Conservation (phyloP, 495 filamentous ascomycete species). For the Rhypophila decipiens region DNA sequence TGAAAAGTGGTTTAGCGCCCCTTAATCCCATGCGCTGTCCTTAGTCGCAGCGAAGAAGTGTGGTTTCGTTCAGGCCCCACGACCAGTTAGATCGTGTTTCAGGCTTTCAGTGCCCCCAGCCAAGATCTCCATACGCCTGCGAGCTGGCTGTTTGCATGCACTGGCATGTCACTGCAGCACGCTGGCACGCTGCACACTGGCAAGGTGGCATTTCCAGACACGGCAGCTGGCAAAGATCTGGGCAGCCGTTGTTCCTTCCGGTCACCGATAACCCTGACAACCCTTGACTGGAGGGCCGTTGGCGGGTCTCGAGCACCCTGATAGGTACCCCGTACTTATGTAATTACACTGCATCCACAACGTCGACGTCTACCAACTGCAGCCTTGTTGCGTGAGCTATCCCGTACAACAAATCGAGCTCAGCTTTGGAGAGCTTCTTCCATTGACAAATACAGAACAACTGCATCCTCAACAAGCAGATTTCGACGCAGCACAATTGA, state of each 20-base stretch:
- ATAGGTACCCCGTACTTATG: no score
- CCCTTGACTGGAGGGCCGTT: no score
- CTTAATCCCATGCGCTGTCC: not conserved
- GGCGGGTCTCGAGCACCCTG: no score
- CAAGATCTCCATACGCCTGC: not conserved
- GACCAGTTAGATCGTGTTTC: not conserved
- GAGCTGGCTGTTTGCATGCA: not conserved
- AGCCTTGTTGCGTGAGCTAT: not conserved
- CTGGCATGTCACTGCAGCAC: not conserved
- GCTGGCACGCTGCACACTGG: not conserved
- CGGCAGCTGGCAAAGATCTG: not conserved
- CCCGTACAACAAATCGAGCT: not conserved
- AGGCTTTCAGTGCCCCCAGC: not conserved
- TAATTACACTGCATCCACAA: not conserved
- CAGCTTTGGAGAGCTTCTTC: not conserved
- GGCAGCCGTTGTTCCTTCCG: not conserved
- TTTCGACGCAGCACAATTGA: not conserved
- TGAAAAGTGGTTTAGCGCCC: conserved; percentile 11
- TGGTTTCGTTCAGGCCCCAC: not conserved
- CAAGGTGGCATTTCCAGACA: not conserved
- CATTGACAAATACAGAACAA: not conserved
- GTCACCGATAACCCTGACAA: not conserved
- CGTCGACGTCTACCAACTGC: not conserved
- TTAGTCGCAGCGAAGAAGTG: not conserved
- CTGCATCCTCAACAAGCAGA: not conserved